A percentile compares a stretch with the other conserved stretches of the same genome.
These are phyloP conservation scores for Paxillus rubicundulus DNA, from an alignment of 768 basidiomycete species.

Conservation along the genomic window DNA sequence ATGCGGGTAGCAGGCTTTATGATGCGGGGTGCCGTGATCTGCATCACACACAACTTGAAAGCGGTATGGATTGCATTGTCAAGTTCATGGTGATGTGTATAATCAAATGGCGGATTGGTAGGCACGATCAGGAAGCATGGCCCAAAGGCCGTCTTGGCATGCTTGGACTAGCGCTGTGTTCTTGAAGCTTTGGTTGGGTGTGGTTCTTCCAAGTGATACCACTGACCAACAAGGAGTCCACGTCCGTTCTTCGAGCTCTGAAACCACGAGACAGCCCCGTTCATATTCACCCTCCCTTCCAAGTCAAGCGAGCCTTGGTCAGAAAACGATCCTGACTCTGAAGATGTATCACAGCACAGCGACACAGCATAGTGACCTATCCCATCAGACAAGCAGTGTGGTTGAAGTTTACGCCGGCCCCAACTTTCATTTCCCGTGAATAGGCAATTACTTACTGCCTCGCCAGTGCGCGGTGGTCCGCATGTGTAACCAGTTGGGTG, in stretches of 20 bases:
- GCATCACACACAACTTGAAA: not conserved
- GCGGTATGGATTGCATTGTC: not conserved
- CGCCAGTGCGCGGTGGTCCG: too few relatives aligned
- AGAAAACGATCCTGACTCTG: not conserved
- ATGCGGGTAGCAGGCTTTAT: too few relatives aligned
- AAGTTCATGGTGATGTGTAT: too few relatives aligned
- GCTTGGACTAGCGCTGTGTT: not conserved
- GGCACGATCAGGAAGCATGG: too few relatives aligned
- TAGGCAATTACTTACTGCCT: too few relatives aligned
- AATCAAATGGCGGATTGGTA: not conserved
- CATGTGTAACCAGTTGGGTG: too few relatives aligned
- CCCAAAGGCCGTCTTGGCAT: not conserved
- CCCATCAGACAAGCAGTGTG: not conserved
- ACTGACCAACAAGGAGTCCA: not conserved
- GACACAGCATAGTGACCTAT: not conserved
- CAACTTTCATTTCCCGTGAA: too few relatives aligned
- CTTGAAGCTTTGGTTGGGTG: too few relatives aligned
- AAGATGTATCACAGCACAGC: not conserved
- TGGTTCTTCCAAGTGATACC: too few relatives aligned
- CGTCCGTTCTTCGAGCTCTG: not conserved
- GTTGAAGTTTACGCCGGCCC: not conserved
- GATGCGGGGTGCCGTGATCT: not conserved
- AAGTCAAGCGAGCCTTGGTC: not conserved
- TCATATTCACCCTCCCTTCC: too few relatives aligned
- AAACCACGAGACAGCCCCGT: too few relatives aligned